Conservation (phyloP, 805 yeast genomes). For the Aciculoconidium aculeatum region DNA sequence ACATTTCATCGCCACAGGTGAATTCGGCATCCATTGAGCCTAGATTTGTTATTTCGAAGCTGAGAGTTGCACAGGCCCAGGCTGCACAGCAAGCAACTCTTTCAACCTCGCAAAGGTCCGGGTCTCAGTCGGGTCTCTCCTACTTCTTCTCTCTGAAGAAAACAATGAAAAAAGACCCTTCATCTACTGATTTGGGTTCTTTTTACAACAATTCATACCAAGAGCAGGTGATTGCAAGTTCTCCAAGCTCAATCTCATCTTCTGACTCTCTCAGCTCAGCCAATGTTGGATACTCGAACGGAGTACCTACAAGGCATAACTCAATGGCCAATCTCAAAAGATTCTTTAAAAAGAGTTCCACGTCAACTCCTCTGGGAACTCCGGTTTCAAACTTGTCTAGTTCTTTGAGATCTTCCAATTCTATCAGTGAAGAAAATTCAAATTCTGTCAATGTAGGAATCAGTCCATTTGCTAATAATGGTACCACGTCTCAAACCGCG, state of each 20-base stretch:
- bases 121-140: slow-evolving; percentile 44
- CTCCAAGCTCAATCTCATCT: slow-evolving; percentile 25
- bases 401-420: slow-evolving; percentile 16
- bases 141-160: slow-evolving; percentile 41
- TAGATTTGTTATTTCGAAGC: slow-evolving; percentile 77
- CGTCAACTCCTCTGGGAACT: slow-evolving; percentile 11
- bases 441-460: no score
- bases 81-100: slow-evolving; percentile 33
- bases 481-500: no score
- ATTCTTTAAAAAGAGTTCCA: slow-evolving; percentile 50
- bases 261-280: slow-evolving; percentile 25
- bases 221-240: slow-evolving; percentile 21
- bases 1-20: slow-evolving; percentile 67
- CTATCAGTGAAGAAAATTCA: slow-evolving; percentile 3
- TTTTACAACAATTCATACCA: slow-evolving; percentile 34
- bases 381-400: slow-evolving; percentile 18
- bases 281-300: neutral
- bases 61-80: slow-evolving; percentile 54
- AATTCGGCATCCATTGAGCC: slow-evolving; percentile 64
- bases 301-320: slow-evolving; percentile 50
- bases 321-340: slow-evolving; percentile 76
- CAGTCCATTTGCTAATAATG: no score
- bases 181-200: slow-evolving; percentile 36
- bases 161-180: slow-evolving; percentile 30
- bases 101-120: slow-evolving; percentile 29